phyloP scores from a whole-genome alignment of 148 eudicot genomes.

The Cornus suecica region DNA sequence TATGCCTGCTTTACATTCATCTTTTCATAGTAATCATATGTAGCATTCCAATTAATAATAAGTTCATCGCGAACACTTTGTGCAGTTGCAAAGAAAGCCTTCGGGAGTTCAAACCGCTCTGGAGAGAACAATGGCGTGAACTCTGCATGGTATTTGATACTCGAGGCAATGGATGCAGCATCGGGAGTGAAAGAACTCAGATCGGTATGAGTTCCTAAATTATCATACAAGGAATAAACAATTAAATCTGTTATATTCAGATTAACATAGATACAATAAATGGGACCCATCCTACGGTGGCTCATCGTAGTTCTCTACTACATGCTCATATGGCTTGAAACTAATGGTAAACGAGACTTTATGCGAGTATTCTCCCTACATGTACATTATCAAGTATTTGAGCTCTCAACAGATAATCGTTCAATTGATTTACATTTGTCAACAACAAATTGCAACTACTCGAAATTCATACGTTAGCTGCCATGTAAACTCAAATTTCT shows the following conservation, averaged over 20 bases:
- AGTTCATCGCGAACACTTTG: constrained; percentile 87
- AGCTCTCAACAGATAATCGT: too few relatives aligned
- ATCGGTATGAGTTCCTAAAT: constrained; percentile 25
- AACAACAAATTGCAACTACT: too few relatives aligned
- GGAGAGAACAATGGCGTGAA: constrained; percentile 84
- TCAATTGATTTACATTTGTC: too few relatives aligned
- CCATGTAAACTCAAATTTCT: too few relatives aligned
- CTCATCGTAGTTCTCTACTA: not conserved
- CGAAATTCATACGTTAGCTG: too few relatives aligned
- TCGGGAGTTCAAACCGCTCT: constrained; percentile 64
- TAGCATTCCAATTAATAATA: constrained; percentile 83
- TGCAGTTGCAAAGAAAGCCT: constrained; percentile 90
- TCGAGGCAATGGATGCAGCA: constrained; percentile 54
- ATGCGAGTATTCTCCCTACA: not conserved
- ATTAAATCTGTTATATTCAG: not conserved
- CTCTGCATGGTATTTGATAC: constrained; percentile 83
- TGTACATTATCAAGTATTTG: too few relatives aligned
- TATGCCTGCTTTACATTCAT: constrained; percentile 90
- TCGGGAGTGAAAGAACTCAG: constrained; percentile 33
- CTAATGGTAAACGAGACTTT: not conserved
- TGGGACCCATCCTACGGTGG: too few relatives aligned
- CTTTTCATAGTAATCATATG: constrained; percentile 72
- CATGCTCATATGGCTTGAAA: not conserved
- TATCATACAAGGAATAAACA: not conserved
- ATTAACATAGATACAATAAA: not conserved